phyloP scores from a whole-genome alignment of 1,139 yeast species.

The Debaryomyces sp. region DNA sequence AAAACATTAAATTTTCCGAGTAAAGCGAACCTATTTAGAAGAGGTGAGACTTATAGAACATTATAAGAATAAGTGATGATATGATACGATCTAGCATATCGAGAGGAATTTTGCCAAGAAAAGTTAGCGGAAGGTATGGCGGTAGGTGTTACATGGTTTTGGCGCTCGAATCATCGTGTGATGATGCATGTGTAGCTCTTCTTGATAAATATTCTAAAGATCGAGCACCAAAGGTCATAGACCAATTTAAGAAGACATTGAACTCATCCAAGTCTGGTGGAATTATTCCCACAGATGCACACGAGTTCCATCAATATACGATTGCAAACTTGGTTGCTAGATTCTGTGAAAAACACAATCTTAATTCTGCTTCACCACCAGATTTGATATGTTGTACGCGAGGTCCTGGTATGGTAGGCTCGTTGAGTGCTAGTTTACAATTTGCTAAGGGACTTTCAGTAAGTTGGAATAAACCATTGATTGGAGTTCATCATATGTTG shows the following conservation, averaged over 20 bases:
- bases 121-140: background rate
- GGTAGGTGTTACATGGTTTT: conserved; percentile 57
- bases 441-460: conserved; percentile 82
- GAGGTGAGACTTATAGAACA: background rate
- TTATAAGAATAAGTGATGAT: background rate
- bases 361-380: conserved; percentile 44
- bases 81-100: background rate
- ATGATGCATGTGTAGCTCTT: conserved; percentile 88
- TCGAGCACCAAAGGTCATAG: conserved; percentile 53
- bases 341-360: conserved; percentile 28
- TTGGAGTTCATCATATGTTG: conserved; percentile 96
- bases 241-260: conserved; percentile 66
- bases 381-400: conserved; percentile 87
- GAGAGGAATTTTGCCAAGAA: background rate
- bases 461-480: conserved; percentile 74
- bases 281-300: conserved; percentile 84
- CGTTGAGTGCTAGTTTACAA: conserved; percentile 79
- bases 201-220: conserved; percentile 48
- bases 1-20: background rate
- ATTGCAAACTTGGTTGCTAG: conserved; percentile 36
- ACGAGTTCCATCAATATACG: conserved; percentile 68
- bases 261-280: conserved; percentile 77
- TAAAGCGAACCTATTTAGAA: background rate
- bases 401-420: conserved; percentile 98
- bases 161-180: conserved; percentile 93